Evolutionary conservation across 2,329 filamentous ascomycete genomes (phyloP).

Genomic region (Arthrobotrys megalospora): DNA sequence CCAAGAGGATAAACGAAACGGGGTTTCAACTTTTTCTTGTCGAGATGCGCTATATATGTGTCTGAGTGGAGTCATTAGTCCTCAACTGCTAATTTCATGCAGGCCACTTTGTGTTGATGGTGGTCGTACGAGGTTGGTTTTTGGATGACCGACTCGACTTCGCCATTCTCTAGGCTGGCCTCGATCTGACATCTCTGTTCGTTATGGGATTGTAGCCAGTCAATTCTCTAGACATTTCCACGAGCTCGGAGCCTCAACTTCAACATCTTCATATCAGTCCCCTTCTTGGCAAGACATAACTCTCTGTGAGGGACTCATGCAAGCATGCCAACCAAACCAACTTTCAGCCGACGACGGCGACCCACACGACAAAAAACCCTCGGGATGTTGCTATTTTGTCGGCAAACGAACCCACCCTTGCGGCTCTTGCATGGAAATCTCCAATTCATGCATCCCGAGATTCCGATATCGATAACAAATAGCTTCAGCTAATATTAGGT

Average conservation of each 20-base stretch:
- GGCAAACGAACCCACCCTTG: slow-evolving; percentile 13
- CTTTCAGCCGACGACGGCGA: slow-evolving; percentile 8
- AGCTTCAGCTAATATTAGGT: slow-evolving; percentile 15
- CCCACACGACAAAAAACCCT: neutral
- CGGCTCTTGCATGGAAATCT: slow-evolving; percentile 6
- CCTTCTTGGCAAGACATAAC: too few species aligned
- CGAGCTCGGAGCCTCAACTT: neutral
- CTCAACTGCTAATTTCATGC: neutral
- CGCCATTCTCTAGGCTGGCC: neutral
- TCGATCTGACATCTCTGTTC: neutral
- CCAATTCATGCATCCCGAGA: slow-evolving; percentile 2
- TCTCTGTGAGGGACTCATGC: neutral
- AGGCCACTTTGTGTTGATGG: slow-evolving; percentile 19
- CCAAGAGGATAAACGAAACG: slow-evolving; percentile 9
- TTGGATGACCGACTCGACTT: neutral
- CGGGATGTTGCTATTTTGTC: slow-evolving; percentile 19
- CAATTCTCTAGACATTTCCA: neutral
- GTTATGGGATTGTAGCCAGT: neutral
- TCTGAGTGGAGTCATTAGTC: neutral
- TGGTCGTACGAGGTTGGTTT: slow-evolving; percentile 13
- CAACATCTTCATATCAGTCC: too few species aligned
- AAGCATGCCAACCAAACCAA: neutral
- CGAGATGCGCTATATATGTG: slow-evolving; percentile 11
- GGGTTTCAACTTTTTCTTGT: neutral
- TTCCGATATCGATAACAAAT: slow-evolving; percentile 33